Evolutionary conservation across 148 eudicot genomes (phyloP).

Genomic region (Spergularia marina): DNA sequence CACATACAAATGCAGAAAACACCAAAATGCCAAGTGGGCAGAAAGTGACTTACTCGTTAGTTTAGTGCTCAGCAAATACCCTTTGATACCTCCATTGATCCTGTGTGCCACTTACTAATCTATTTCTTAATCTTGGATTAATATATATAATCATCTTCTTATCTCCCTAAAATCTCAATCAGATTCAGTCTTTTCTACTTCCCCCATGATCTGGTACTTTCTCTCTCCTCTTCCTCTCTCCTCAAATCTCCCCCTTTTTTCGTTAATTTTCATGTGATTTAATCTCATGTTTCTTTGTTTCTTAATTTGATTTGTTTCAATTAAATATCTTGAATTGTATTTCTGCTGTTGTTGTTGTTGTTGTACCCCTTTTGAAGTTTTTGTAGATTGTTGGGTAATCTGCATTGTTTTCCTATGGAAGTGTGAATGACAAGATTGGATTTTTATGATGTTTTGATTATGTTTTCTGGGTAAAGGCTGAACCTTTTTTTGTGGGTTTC

Average conservation of each 20-base stretch:
- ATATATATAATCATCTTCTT: no score
- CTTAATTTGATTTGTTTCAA: neutral
- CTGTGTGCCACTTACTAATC: neutral
- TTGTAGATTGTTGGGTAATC: neutral
- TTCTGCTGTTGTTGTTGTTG: neutral
- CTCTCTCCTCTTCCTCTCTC: neutral
- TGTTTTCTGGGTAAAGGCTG: constrained; percentile 3
- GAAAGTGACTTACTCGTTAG: neutral
- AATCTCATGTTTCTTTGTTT: neutral
- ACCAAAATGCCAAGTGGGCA: constrained; percentile 3
- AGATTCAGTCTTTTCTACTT: constrained; percentile 7
- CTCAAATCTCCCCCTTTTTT: no score
- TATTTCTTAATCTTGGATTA: no score
- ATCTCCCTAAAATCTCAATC: neutral
- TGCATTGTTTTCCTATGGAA: constrained; percentile 9
- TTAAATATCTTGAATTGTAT: neutral
- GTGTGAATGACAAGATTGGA: neutral
- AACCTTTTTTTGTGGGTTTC: neutral
- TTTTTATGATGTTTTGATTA: neutral
- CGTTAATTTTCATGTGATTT: neutral
- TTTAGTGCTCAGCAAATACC: neutral
- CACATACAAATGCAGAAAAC: neutral
- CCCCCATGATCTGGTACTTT: constrained; percentile 11
- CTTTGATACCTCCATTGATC: neutral
- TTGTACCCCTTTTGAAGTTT: neutral